These are phyloP conservation scores for Cladophialophora chaetospira DNA, from an alignment of 2,329 filamentous ascomycete genomes.

Conservation along the genomic window DNA sequence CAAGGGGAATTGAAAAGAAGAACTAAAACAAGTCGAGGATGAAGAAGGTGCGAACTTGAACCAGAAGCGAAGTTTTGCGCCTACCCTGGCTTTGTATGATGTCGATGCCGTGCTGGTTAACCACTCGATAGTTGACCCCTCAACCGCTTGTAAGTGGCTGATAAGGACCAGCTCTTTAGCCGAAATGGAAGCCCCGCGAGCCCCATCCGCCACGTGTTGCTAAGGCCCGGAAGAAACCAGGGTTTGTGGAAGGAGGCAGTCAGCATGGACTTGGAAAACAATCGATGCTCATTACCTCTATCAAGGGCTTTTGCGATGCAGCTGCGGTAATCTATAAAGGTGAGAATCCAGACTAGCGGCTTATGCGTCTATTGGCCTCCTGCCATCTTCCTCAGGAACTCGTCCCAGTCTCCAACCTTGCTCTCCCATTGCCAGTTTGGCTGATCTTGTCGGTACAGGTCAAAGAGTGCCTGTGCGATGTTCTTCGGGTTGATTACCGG, in stretches of 20 bases:
- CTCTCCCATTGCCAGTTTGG: slow-evolving; percentile 27
- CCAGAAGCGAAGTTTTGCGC: too few relatives aligned
- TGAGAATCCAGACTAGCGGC: not conserved
- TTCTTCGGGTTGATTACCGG: slow-evolving; percentile 22
- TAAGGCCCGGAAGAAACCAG: not conserved
- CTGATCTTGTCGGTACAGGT: slow-evolving; percentile 30
- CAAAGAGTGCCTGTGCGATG: slow-evolving; percentile 30
- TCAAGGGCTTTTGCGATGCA: too few relatives aligned
- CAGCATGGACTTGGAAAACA: not conserved
- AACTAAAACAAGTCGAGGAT: too few relatives aligned
- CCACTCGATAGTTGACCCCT: slow-evolving; percentile 30
- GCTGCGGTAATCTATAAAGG: too few relatives aligned
- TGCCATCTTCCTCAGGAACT: slow-evolving; percentile 18
- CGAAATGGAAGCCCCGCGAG: slow-evolving; percentile 13
- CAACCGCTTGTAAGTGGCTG: slow-evolving; percentile 1
- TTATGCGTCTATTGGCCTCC: not conserved
- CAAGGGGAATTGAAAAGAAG: too few relatives aligned
- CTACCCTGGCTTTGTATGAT: too few relatives aligned
- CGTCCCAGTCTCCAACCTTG: slow-evolving; percentile 22
- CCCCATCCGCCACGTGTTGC: slow-evolving; percentile 2
- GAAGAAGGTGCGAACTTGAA: too few relatives aligned
- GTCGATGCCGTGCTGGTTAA: not conserved
- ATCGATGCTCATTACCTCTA: not conserved
- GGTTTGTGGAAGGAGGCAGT: not conserved
- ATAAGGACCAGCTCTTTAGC: slow-evolving; percentile 3